phyloP scores from a whole-genome alignment of 139 green algal species.

The Trebouxia sp. region DNA sequence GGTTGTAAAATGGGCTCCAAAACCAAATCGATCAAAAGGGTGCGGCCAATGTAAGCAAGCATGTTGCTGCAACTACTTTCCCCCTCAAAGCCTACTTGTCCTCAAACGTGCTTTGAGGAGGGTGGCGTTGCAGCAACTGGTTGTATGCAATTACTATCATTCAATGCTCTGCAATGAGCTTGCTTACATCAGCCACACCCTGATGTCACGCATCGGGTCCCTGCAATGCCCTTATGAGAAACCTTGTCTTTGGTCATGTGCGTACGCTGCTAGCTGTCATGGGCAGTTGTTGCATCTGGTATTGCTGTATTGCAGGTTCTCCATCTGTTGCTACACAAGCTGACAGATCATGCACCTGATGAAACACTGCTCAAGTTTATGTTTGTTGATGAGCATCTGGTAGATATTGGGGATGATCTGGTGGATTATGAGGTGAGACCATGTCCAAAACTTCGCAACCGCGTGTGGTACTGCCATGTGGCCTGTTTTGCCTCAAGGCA shows the following conservation, averaged over 20 bases:
- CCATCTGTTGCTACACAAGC: conserved; percentile 37
- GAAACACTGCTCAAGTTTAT: conserved; percentile 67
- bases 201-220: too few relatives aligned
- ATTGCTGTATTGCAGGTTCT: conserved; percentile 21
- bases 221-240: too few relatives aligned
- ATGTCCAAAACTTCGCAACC: not conserved
- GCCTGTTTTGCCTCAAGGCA: not conserved
- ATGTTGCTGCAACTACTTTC: too few relatives aligned
- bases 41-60: too few relatives aligned
- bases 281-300: too few relatives aligned
- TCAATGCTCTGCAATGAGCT: not conserved
- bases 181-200: not conserved
- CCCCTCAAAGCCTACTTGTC: too few relatives aligned
- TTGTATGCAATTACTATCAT: not conserved
- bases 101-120: too few relatives aligned
- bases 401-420: conserved; percentile 84
- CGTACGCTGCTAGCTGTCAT: too few relatives aligned
- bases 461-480: not conserved
- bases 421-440: conserved; percentile 66
- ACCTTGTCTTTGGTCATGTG: too few relatives aligned
- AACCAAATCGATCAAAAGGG: too few relatives aligned
- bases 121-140: too few relatives aligned
- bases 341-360: conserved; percentile 48
- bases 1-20: too few relatives aligned
- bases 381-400: conserved; percentile 70